These are phyloP conservation scores for Aspergillus kassunensis DNA, from an alignment of 495 filamentous ascomycete genomes.

Conservation along the genomic window DNA sequence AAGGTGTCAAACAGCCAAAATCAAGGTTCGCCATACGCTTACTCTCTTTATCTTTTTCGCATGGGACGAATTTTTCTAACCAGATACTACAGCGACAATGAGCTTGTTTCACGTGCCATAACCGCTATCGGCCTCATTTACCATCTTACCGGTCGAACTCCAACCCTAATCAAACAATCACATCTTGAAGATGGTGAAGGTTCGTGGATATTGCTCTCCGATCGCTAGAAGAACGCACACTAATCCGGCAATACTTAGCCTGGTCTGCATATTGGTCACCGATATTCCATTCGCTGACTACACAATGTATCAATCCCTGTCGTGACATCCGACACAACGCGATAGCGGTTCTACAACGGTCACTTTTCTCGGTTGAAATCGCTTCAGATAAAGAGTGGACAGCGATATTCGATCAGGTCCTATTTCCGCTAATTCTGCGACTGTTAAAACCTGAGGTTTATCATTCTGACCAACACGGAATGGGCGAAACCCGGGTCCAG, in stretches of 20 bases:
- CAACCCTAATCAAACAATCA: constrained; percentile 82
- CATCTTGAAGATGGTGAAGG: constrained; percentile 87
- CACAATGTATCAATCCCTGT: constrained; percentile 92
- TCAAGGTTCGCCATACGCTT: constrained; percentile 46
- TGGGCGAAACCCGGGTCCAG: constrained; percentile 93
- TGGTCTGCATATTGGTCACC: constrained; percentile 99
- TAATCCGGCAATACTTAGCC: constrained; percentile 44
- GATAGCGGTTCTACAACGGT: constrained; percentile 79
- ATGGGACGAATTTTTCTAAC: neutral
- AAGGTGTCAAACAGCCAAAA: constrained; percentile 53
- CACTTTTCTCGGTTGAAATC: constrained; percentile 76
- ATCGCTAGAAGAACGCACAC: constrained; percentile 12
- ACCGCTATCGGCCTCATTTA: constrained; percentile 78
- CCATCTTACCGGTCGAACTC: constrained; percentile 73
- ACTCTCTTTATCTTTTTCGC: neutral
- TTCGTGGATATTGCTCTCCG: constrained; percentile 25
- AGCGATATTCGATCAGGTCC: constrained; percentile 87
- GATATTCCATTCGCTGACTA: constrained; percentile 81
- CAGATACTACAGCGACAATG: constrained; percentile 56
- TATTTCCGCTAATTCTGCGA: constrained; percentile 88
- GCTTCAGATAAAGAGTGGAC: constrained; percentile 88
- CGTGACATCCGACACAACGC: constrained; percentile 88
- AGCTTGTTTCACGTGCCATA: constrained; percentile 70
- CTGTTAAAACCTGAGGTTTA: constrained; percentile 95
- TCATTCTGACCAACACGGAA: constrained; percentile 84